These are phyloP conservation scores for Euphorbia pulcherrima DNA, from an alignment of 345 rosid species.

Conservation along the genomic window DNA sequence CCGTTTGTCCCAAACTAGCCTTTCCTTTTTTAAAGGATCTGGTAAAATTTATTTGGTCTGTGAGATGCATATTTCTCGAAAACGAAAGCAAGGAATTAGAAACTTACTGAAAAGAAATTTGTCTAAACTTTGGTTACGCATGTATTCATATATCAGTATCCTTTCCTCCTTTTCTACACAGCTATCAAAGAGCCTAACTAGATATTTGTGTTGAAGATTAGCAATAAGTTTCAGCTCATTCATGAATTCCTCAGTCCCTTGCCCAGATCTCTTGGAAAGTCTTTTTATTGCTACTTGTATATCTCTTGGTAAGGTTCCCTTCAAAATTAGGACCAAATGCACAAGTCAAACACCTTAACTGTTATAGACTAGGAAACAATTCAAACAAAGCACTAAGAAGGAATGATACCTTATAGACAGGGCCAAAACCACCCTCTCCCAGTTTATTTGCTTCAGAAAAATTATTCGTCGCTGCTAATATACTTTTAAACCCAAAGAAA, in stretches of 20 bases:
- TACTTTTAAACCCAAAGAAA: neutral
- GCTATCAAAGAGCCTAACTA: constrained; percentile 23
- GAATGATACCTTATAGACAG: constrained; percentile 18
- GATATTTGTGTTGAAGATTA: constrained; percentile 27
- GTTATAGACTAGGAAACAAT: neutral
- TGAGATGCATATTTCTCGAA: neutral
- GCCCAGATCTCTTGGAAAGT: constrained; percentile 18
- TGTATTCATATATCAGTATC: constrained; percentile 21
- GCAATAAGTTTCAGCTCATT: constrained; percentile 19
- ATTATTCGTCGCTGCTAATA: constrained; percentile 16
- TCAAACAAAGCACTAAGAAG: neutral
- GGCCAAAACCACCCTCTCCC: constrained; percentile 30
- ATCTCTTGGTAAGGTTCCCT: constrained; percentile 9
- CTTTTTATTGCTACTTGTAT: constrained; percentile 19
- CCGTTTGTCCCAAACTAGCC: constrained; percentile 8
- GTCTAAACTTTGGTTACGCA: constrained; percentile 26
- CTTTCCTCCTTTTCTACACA: constrained; percentile 18
- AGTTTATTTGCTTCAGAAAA: constrained; percentile 19
- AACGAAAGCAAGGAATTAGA: neutral
- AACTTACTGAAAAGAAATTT: constrained; percentile 19
- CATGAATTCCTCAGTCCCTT: constrained; percentile 19
- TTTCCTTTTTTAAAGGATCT: constrained; percentile 1
- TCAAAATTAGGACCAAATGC: neutral
- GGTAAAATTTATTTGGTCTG: neutral
- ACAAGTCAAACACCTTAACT: neutral